A percentile compares a stretch with the other conserved stretches of the same genome.
phyloP scores from a whole-genome alignment of 768 basidiomycete genomes.

The Guyanaporus albipodus region DNA sequence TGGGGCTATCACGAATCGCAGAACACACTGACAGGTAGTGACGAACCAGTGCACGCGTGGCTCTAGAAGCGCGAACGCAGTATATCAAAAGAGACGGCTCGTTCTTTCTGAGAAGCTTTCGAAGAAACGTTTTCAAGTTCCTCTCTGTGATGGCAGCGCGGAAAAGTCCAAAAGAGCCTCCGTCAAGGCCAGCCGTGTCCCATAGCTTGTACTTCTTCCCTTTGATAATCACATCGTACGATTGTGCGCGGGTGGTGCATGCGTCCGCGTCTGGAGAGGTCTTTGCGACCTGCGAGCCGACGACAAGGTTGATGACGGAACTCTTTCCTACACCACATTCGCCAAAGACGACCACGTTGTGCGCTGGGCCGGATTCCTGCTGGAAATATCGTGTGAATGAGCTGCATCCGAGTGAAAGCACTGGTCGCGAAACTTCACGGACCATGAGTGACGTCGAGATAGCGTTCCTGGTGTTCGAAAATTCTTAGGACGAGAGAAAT shows the following conservation, averaged over 20 bases:
- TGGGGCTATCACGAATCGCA: conserved; percentile 25
- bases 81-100: conserved; percentile 41
- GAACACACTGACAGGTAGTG: conserved; percentile 37
- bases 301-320: conserved; percentile 40
- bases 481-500: not conserved
- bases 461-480: not conserved
- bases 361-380: conserved; percentile 2
- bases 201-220: conserved; percentile 23
- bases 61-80: conserved; percentile 38
- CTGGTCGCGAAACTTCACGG: conserved; percentile 2
- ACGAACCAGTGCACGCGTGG: conserved; percentile 34
- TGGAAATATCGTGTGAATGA: conserved; percentile 3
- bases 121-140: conserved; percentile 32
- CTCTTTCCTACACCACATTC: conserved; percentile 43
- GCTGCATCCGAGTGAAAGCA: not conserved
- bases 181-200: conserved; percentile 37
- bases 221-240: conserved; percentile 24
- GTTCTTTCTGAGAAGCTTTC: conserved; percentile 28
- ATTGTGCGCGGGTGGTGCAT: conserved; percentile 31
- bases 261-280: conserved; percentile 33
- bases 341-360: conserved; percentile 43
- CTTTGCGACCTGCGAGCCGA: conserved; percentile 25
- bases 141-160: conserved; percentile 22
- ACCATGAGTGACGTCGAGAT: conserved; percentile 8
- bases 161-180: conserved; percentile 24